phyloP scores from a whole-genome alignment of 2,329 filamentous ascomycete species.

The Claviceps pusilla region DNA sequence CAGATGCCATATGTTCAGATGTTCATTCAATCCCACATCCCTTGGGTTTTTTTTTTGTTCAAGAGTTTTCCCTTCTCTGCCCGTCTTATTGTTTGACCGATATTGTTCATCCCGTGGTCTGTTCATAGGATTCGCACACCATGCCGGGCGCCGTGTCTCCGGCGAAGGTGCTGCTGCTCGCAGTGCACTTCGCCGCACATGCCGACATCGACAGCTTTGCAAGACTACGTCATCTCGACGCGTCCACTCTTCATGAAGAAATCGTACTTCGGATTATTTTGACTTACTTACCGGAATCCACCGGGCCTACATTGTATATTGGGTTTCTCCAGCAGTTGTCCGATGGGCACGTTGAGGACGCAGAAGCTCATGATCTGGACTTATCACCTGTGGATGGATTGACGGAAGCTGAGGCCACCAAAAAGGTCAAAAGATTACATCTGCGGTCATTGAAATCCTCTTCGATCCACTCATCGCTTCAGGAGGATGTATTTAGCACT shows the following conservation, averaged over 20 bases:
- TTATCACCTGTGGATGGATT: constrained; percentile 39
- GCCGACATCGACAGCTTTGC: constrained; percentile 49
- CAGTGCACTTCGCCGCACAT: constrained; percentile 52
- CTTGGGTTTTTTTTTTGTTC: not conserved
- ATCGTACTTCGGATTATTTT: constrained; percentile 59
- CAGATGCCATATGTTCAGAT: not conserved
- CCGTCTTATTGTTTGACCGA: not conserved
- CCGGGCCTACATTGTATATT: constrained; percentile 47
- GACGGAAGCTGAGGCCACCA: constrained; percentile 48
- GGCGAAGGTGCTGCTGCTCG: constrained; percentile 57
- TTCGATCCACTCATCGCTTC: constrained; percentile 30
- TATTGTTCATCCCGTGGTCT: not conserved
- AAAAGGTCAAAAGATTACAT: constrained; percentile 46
- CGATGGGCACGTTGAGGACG: constrained; percentile 27
- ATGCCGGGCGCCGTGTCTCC: constrained; percentile 33
- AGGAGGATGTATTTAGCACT: constrained; percentile 39
- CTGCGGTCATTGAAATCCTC: constrained; percentile 42
- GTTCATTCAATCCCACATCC: not conserved
- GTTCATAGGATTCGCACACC: not conserved
- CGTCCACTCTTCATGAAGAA: constrained; percentile 44
- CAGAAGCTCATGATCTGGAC: constrained; percentile 34
- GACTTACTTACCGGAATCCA: constrained; percentile 60
- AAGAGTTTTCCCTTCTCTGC: too few relatives aligned
- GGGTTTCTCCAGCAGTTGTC: constrained; percentile 44
- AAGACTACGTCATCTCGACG: constrained; percentile 41